These are phyloP conservation scores for Melampsora larici-populina DNA, from an alignment of 1,284 basidiomycete genomes.

Conservation along the genomic window DNA sequence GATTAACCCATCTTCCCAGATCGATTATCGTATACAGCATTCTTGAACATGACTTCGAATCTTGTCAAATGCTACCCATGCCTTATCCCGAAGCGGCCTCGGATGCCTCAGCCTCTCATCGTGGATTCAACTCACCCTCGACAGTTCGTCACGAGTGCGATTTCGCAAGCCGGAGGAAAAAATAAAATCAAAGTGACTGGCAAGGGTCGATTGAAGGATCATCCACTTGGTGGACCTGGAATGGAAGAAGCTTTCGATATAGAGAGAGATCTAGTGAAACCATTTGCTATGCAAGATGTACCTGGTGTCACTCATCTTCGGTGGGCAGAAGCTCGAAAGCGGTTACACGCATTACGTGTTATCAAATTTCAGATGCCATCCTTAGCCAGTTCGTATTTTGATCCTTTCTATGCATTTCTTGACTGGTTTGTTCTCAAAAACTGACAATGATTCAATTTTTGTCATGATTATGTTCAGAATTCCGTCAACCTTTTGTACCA, in stretches of 20 bases:
- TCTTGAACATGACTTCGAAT: neutral
- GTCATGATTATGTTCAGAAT: neutral
- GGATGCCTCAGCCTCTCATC: neutral
- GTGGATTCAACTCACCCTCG: neutral
- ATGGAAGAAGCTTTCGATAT: constrained; percentile 42
- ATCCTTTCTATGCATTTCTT: neutral
- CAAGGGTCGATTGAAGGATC: constrained; percentile 37
- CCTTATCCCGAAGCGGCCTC: neutral
- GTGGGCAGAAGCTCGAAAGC: constrained; percentile 31
- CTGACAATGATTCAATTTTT: neutral
- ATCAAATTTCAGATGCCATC: constrained; percentile 39
- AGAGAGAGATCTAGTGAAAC: constrained; percentile 21
- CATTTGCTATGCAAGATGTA: constrained; percentile 32
- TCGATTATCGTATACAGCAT: too few relatives aligned
- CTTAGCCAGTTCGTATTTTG: constrained; percentile 3
- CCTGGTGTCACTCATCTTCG: constrained; percentile 23
- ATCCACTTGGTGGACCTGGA: constrained; percentile 30
- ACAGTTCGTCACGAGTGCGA: neutral
- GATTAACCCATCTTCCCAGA: too few relatives aligned
- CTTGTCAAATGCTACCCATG: neutral
- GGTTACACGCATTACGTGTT: constrained; percentile 16
- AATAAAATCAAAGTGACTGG: constrained; percentile 41
- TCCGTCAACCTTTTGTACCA: constrained; percentile 32
- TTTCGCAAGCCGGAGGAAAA: constrained; percentile 26
- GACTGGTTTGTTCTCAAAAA: neutral